Percentiles rank a stretch among this genome's conserved stretches.
Evolutionary conservation across 352 stramenopile species (phyloP).

Genomic region (Phytopythium aichiense): DNA sequence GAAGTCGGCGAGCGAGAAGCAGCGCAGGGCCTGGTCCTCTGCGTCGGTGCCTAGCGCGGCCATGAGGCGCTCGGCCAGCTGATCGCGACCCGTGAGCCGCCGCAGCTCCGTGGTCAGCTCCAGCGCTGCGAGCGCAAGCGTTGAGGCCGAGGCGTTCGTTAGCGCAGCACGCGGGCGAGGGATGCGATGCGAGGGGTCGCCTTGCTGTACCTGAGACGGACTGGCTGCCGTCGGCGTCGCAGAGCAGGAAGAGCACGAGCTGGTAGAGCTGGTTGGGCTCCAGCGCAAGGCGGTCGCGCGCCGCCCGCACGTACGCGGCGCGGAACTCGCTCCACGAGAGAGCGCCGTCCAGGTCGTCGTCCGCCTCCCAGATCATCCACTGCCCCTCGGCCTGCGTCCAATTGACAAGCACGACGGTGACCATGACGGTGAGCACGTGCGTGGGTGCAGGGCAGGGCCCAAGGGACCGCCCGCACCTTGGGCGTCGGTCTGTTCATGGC

Average conservation of each 20-base stretch:
- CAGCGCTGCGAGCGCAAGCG: constrained; percentile 17
- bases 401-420: no score
- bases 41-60: constrained; percentile 26
- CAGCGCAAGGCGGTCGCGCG: constrained; percentile 88
- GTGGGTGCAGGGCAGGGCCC: neutral
- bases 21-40: constrained; percentile 42
- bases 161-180: neutral
- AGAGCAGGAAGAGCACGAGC: constrained; percentile 94
- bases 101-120: constrained; percentile 48
- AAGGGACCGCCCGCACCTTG: constrained; percentile 21
- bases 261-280: constrained; percentile 94
- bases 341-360: constrained; percentile 92
- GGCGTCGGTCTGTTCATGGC: constrained; percentile 23
- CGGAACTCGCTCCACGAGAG: constrained; percentile 93
- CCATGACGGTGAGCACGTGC: neutral
- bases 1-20: constrained; percentile 47
- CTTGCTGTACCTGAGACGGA: constrained; percentile 73
- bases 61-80: constrained; percentile 35
- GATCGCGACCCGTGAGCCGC: constrained; percentile 37
- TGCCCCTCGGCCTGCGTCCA: constrained; percentile 80
- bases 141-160: neutral
- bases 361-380: constrained; percentile 97
- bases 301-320: constrained; percentile 88
- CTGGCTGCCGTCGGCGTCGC: constrained; percentile 85
- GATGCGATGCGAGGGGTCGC: neutral